Conservation (phyloP, 1,284 basidiomycete species). For the Trichosporon coremiiforme region DNA sequence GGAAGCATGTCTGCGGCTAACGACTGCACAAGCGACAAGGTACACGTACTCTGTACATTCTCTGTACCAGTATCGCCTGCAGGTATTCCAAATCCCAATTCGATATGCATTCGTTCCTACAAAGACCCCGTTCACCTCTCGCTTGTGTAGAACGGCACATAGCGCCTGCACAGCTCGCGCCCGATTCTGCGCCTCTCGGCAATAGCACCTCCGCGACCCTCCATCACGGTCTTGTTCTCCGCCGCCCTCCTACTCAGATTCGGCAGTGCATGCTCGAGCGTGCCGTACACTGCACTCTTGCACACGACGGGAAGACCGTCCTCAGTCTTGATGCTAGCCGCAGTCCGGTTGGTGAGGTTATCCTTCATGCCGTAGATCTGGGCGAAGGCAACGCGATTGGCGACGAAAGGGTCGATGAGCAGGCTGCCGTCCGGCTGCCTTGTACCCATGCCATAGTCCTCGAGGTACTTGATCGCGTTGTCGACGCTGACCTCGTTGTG, state of each 20-base stretch:
- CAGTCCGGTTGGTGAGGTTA: constrained; percentile 18
- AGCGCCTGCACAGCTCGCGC: background rate
- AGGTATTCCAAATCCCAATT: too few relatives aligned
- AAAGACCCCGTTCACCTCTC: background rate
- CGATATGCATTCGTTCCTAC: background rate
- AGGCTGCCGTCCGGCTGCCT: background rate
- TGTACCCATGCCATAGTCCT: background rate
- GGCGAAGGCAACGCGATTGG: constrained; percentile 13
- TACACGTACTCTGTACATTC: too few relatives aligned
- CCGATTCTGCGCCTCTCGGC: background rate
- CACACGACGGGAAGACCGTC: background rate
- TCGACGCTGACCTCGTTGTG: constrained; percentile 21
- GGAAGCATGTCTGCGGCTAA: too few relatives aligned
- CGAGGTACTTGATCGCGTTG: background rate
- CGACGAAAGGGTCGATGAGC: background rate
- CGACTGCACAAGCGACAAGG: too few relatives aligned
- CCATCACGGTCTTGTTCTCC: background rate
- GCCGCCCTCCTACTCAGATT: background rate
- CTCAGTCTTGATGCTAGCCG: background rate
- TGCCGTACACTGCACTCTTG: background rate
- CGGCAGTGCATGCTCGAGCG: background rate
- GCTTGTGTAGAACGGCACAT: background rate
- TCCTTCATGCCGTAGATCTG: constrained; percentile 24
- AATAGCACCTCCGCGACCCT: background rate
- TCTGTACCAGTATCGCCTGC: too few relatives aligned